Conservation (phyloP, 78 protist species). For the Planoprotostelium fungivorum region DNA sequence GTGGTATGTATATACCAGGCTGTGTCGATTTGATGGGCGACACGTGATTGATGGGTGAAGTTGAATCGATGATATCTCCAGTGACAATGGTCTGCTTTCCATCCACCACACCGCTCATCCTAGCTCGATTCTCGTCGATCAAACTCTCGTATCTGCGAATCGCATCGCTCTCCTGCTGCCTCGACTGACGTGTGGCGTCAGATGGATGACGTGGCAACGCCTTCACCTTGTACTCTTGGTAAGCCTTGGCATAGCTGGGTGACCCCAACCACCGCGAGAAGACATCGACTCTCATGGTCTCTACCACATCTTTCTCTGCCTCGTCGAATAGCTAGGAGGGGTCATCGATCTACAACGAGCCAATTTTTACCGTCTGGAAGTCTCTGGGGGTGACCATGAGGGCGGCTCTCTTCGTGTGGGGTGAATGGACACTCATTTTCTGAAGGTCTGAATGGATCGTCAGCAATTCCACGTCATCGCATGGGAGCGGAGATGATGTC, state of each 20-base stretch:
- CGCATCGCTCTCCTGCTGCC: background rate
- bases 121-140: no score
- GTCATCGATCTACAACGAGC: background rate
- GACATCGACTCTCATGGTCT: background rate
- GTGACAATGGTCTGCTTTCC: background rate
- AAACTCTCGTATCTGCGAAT: no score
- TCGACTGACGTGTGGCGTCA: background rate
- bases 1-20: no score
- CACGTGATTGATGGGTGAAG: no score
- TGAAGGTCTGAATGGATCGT: background rate
- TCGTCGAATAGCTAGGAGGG: background rate
- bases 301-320: background rate
- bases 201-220: background rate
- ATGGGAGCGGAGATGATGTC: background rate
- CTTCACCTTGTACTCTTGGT: background rate
- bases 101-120: no score
- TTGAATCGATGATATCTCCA: background rate
- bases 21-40: no score
- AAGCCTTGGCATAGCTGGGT: background rate
- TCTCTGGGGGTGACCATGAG: no score
- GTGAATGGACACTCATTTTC: background rate
- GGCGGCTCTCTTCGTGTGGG: no score
- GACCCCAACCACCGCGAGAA: background rate
- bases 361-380: background rate
- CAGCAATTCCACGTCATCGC: background rate